These are phyloP conservation scores for Fusarium graminum DNA, from an alignment of 2,329 filamentous ascomycete genomes.

Conservation along the genomic window DNA sequence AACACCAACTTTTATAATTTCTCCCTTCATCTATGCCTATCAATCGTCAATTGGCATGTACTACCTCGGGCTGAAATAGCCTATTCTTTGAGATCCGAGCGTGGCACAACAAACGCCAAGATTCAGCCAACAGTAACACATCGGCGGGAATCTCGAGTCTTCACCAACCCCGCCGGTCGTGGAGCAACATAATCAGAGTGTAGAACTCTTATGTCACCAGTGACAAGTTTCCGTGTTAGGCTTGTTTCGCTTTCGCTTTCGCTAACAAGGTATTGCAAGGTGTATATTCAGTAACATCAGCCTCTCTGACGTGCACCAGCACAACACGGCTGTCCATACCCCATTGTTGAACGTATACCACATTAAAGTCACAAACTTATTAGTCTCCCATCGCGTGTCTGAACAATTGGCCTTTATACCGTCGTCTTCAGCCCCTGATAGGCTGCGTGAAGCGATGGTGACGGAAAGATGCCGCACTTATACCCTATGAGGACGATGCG, in stretches of 20 bases:
- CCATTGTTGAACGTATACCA: background rate
- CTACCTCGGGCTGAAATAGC: background rate
- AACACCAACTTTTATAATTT: background rate
- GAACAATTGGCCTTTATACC: slow-evolving; percentile 11
- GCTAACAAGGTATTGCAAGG: slow-evolving; percentile 8
- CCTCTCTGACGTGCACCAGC: slow-evolving; percentile 1
- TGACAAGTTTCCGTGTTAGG: background rate
- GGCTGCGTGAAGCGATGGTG: slow-evolving; percentile 29
- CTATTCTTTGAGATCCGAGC: slow-evolving; percentile 2
- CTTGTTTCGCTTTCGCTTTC: slow-evolving; percentile 5
- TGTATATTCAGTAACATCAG: background rate
- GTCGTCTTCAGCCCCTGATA: slow-evolving; percentile 25
- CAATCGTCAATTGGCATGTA: background rate
- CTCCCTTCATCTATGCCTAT: background rate
- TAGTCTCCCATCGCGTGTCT: background rate
- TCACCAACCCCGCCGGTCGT: slow-evolving; percentile 2
- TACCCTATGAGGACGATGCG: background rate
- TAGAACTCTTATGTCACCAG: background rate
- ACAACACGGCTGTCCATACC: background rate
- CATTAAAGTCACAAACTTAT: background rate
- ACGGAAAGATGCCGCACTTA: slow-evolving; percentile 37
- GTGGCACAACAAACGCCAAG: slow-evolving; percentile 9
- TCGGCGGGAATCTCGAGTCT: slow-evolving; percentile 19
- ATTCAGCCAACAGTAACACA: slow-evolving; percentile 9
- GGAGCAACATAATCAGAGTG: background rate